Percentiles rank a stretch among this genome's conserved stretches.
Conservation (phyloP, 1,284 basidiomycete genomes). For the Pyrrhoderma noxium region DNA sequence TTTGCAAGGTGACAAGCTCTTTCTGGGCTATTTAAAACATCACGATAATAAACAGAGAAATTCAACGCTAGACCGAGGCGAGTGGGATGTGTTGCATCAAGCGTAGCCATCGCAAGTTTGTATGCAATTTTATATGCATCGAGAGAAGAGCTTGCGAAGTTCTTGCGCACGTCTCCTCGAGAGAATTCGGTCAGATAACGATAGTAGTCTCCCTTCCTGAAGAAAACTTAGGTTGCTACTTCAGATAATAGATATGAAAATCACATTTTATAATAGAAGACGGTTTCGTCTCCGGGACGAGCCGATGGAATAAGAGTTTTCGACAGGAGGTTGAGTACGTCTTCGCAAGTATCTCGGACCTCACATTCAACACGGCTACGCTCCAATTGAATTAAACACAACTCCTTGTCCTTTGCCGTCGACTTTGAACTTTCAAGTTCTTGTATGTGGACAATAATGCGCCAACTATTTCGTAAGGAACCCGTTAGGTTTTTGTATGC, state of each 20-base stretch:
- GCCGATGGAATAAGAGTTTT: slow-evolving; percentile 48
- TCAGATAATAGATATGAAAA: slow-evolving; percentile 19
- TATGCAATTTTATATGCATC: slow-evolving; percentile 64
- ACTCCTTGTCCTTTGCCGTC: slow-evolving; percentile 30
- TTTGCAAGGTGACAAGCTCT: slow-evolving; percentile 87
- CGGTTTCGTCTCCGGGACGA: slow-evolving; percentile 51
- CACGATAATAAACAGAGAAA: slow-evolving; percentile 96
- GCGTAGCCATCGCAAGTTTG: slow-evolving; percentile 48
- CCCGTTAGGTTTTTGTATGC: slow-evolving; percentile 67
- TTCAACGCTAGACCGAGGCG: slow-evolving; percentile 89
- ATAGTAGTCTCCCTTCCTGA: slow-evolving; percentile 64
- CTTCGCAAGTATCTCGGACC: slow-evolving; percentile 48
- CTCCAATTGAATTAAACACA: slow-evolving; percentile 43
- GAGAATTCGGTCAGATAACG: slow-evolving; percentile 62
- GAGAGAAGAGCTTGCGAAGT: slow-evolving; percentile 46
- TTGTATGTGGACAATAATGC: slow-evolving; percentile 48
- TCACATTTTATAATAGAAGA: slow-evolving; percentile 66
- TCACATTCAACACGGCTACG: slow-evolving; percentile 50
- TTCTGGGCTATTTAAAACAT: slow-evolving; percentile 88
- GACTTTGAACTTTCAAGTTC: slow-evolving; percentile 36
- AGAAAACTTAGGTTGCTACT: not conserved
- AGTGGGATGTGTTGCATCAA: slow-evolving; percentile 58
- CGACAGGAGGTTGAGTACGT: slow-evolving; percentile 50
- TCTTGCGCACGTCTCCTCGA: slow-evolving; percentile 36
- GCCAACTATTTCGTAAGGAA: slow-evolving; percentile 54